These are phyloP conservation scores for Triticum timopheevii DNA, from an alignment of 176 grass and related monocot genomes.

Conservation along the genomic window DNA sequence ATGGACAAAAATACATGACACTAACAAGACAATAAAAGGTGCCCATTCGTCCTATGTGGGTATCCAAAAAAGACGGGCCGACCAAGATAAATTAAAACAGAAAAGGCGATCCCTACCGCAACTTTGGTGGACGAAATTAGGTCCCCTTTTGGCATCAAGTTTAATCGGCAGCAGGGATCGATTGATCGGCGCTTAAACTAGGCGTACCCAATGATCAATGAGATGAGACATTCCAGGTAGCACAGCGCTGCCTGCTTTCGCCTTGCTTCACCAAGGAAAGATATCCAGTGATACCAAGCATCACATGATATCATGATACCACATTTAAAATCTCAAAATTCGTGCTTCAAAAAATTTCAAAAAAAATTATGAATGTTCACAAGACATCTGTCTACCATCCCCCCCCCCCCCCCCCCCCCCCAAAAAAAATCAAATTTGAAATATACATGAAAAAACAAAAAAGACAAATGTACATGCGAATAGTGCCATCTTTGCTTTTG, in stretches of 20 bases:
- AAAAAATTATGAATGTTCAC: no score
- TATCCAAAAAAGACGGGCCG: slow-evolving; percentile 18
- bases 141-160: slow-evolving; percentile 34
- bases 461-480: no score
- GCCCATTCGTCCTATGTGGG: slow-evolving; percentile 39
- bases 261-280: no score
- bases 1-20: slow-evolving; percentile 10
- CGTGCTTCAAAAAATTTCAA: no score
- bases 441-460: no score
- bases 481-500: no score
- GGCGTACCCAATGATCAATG: neutral
- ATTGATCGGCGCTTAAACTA: neutral
- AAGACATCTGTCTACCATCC: no score
- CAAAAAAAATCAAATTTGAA: no score
- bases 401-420: no score
- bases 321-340: no score
- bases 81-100: slow-evolving; percentile 2
- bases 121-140: slow-evolving; percentile 42
- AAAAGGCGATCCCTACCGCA: neutral
- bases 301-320: no score
- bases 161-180: neutral
- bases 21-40: slow-evolving; percentile 4
- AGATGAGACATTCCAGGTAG: neutral
- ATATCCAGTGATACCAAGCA: no score
- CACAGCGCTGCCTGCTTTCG: neutral